Conservation (phyloP, 306 rosid species). For the Lathyrus tuberosus region DNA sequence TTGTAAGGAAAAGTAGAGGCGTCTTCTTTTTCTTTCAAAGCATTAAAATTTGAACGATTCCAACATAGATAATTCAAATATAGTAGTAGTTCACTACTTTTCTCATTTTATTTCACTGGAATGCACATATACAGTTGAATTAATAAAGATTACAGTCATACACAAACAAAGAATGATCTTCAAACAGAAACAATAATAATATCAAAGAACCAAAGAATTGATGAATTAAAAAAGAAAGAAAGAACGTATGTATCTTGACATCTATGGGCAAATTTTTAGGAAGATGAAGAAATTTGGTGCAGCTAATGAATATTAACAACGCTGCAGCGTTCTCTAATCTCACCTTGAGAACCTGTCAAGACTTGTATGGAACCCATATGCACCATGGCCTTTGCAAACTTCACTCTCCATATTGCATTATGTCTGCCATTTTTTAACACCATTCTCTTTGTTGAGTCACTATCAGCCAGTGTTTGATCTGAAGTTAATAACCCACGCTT, state of each 20-base stretch:
- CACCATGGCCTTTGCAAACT: constrained; percentile 52
- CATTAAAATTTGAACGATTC: too few species aligned
- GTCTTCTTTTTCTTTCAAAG: not conserved
- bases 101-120: not conserved
- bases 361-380: constrained; percentile 51
- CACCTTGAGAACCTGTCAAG: constrained; percentile 41
- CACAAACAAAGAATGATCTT: constrained; percentile 10
- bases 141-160: not conserved
- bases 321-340: constrained; percentile 41
- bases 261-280: not conserved
- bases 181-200: not conserved
- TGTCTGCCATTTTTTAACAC: constrained; percentile 39
- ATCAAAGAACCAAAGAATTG: not conserved
- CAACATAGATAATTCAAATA: too few species aligned
- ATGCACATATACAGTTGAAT: constrained; percentile 24
- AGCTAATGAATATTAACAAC: constrained; percentile 26
- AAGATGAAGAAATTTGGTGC: not conserved
- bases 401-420: constrained; percentile 35
- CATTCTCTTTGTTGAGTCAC: constrained; percentile 34
- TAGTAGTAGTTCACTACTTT: not conserved
- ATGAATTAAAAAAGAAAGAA: not conserved
- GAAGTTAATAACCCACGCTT: constrained; percentile 49
- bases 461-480: constrained; percentile 37
- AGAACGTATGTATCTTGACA: not conserved
- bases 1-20: too few species aligned